Base-by-base conservation (phyloP, 2,329 filamentous ascomycete species). In the Neonectria punicea region DNA sequence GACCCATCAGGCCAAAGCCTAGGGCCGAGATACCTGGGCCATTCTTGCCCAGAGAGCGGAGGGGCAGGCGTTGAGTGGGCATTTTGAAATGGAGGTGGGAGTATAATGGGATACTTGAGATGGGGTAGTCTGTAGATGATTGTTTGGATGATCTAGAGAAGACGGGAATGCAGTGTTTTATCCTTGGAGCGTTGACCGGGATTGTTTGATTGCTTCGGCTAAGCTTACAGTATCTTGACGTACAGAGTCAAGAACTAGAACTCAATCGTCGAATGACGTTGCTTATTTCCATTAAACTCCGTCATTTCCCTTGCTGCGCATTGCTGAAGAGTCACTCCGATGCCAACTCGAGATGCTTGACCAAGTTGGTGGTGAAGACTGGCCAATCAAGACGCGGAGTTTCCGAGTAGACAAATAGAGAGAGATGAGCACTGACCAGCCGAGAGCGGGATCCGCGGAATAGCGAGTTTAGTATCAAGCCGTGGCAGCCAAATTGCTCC, bases 1-100 rank as follows among this genome's bases (percentile, higher is more conserved):
- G 60, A 2, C 84, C 84, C 83, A 88, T 87, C 11, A 82, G 74
- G 14, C 86, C 85, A 28, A 86, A 81, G 5, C 86, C 86, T 1
- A 86, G 67, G 10, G 78, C 79, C 2, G 82, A 79, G 30, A 88
- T 81, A 28, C 80, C 65, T 0, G 83, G 85, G 30, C 85, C 85
- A 70, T 84, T 78, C 66, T 81, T 83, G 60, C 86, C 85, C 5
- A 88, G 53, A 7, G 28, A 20, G n/a, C 47, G 50, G 14, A 39
- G 13, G 22, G 51, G 28, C 14, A 32, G 7, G 16, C n/a, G n/a
- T 20, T 43, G 39, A 3, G 39, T 18, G 39, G 39, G 7, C 39
- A 43, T 43, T 4, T n/a, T 18, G 2, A 5, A 5, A 5, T 20
- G 8, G 9, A 43, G 18, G 9, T 20, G 11, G 8, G 18, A 11